Conservation (phyloP, 1,284 basidiomycete species). For the Ganoderma sp. region DNA sequence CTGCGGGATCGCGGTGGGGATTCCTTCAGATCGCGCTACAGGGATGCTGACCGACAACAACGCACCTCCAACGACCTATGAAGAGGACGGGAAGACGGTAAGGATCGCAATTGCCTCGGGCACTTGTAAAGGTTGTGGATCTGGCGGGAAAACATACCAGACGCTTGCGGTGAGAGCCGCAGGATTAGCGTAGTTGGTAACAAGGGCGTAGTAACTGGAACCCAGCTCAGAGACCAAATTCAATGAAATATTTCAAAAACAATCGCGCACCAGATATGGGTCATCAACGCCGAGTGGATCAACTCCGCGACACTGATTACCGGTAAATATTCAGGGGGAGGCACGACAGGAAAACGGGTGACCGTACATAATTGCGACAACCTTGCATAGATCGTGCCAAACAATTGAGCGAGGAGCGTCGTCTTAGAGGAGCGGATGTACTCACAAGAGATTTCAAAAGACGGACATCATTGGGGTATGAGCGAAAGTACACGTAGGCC, state of each 20-base stretch:
- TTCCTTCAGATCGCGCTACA: not conserved
- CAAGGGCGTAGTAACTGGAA: not conserved
- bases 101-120: not conserved
- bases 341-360: not conserved
- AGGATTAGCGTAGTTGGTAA: conserved; percentile 4
- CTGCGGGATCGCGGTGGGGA: not conserved
- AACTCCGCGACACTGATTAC: not conserved
- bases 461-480: conserved; percentile 1
- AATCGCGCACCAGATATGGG: not conserved
- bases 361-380: conserved; percentile 1
- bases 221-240: not conserved
- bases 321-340: not conserved
- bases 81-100: not conserved
- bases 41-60: too few species aligned
- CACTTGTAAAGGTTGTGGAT: not conserved
- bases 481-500: conserved; percentile 3
- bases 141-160: not conserved
- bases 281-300: conserved; percentile 1
- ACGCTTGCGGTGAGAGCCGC: not conserved
- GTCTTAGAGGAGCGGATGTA: not conserved
- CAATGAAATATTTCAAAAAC: too few species aligned
- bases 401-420: not conserved
- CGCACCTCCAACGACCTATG: not conserved
- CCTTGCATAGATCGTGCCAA: not conserved
- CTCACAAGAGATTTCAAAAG: not conserved